Conservation (phyloP, 2,329 filamentous ascomycete genomes). For the Magnaporthiopsis incrustans region DNA sequence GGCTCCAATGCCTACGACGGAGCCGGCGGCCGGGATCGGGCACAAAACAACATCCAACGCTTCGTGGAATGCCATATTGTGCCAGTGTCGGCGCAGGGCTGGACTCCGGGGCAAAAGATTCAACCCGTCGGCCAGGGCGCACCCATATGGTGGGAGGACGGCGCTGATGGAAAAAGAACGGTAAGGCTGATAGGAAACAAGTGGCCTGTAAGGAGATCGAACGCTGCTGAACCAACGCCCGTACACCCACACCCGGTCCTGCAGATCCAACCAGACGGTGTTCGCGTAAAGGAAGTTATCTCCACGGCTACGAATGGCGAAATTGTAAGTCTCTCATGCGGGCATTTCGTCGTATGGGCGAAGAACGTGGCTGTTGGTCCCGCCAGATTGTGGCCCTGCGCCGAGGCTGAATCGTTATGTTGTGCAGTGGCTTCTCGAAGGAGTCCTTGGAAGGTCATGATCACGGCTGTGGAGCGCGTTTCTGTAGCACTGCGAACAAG, state of each 20-base stretch:
- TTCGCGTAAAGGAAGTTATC: not conserved
- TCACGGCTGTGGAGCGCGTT: not conserved
- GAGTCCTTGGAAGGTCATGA: not conserved
- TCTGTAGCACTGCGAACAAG: not conserved
- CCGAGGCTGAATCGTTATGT: not conserved
- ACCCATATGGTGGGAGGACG: not conserved
- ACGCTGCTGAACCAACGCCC: not conserved
- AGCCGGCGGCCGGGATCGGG: constrained; percentile 64
- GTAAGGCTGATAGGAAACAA: not conserved
- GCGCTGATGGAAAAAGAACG: not conserved
- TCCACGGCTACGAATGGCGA: not conserved
- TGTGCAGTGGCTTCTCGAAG: not conserved
- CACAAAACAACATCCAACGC: constrained; percentile 63
- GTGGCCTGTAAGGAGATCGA: not conserved
- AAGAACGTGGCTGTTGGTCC: not conserved
- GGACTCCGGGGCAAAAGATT: not conserved
- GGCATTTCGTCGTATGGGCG: not conserved
- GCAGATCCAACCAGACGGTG: not conserved
- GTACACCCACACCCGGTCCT: not conserved
- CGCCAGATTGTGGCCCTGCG: not conserved
- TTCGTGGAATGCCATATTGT: constrained; percentile 88
- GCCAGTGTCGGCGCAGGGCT: constrained; percentile 24
- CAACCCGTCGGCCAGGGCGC: not conserved
- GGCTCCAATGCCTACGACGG: constrained; percentile 71
- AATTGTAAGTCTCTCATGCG: not conserved